Conservation (phyloP, 306 rosid genomes). For the Corylus avellana region DNA sequence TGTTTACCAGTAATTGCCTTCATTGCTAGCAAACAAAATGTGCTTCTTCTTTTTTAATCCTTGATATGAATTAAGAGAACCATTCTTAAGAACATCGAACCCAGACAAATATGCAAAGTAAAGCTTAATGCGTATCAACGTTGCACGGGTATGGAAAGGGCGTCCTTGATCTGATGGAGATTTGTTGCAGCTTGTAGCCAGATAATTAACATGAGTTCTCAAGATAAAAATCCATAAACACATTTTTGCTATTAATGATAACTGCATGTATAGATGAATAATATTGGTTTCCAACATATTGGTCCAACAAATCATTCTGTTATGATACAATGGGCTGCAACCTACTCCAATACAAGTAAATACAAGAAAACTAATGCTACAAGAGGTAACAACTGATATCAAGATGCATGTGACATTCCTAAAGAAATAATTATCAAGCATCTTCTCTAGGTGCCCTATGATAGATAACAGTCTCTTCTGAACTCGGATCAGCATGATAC, state of each 20-base stretch:
- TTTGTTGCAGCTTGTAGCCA: not conserved
- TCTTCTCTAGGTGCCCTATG: constrained; percentile 45
- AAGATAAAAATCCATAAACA: not conserved
- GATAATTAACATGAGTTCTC: not conserved
- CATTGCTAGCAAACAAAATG: not conserved
- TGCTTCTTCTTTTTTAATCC: not conserved
- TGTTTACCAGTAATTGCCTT: not conserved
- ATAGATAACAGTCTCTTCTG: constrained; percentile 54
- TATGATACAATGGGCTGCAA: not conserved
- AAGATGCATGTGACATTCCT: not conserved
- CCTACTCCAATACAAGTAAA: not conserved
- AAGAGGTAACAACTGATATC: not conserved
- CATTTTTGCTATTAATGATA: not conserved
- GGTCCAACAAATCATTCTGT: not conserved
- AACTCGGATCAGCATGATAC: constrained; percentile 76
- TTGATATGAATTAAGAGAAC: not conserved
- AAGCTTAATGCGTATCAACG: not conserved
- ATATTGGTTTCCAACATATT: not conserved
- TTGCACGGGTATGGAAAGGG: not conserved
- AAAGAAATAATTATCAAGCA: constrained; percentile 26
- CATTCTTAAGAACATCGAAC: not conserved
- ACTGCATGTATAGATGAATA: not conserved
- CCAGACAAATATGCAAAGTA: not conserved
- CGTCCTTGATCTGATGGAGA: not conserved
- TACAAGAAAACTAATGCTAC: constrained; percentile 24